These are phyloP conservation scores for Achlya hypogyna DNA, from an alignment of 352 stramenopile genomes.

Conservation along the genomic window DNA sequence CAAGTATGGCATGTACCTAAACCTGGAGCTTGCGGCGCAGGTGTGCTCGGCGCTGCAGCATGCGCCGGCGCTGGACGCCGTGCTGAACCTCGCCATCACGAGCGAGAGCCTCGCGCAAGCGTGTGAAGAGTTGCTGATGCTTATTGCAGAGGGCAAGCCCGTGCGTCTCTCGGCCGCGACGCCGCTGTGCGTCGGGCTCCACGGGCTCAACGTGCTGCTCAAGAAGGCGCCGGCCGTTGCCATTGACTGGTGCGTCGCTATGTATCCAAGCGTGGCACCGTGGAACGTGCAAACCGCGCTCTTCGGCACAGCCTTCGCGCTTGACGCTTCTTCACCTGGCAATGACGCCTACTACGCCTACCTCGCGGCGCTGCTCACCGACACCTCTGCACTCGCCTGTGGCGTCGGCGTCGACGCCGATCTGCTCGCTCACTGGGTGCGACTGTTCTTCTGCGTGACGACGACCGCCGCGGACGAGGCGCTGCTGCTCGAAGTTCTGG, in stretches of 20 bases:
- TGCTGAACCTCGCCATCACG: constrained; percentile 73
- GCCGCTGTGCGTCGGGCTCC: constrained; percentile 64
- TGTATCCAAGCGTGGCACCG: constrained; percentile 59
- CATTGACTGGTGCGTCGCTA: constrained; percentile 59
- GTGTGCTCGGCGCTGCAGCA: constrained; percentile 67
- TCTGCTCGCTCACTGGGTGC: constrained; percentile 5
- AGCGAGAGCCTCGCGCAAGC: constrained; percentile 63
- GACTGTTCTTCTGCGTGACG: neutral
- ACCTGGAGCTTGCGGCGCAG: constrained; percentile 70
- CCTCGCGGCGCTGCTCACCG: neutral
- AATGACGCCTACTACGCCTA: constrained; percentile 5
- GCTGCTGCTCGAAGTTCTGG: neutral
- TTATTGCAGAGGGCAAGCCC: constrained; percentile 49
- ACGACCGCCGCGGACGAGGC: neutral
- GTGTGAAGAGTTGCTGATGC: constrained; percentile 72
- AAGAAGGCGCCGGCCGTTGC: constrained; percentile 67
- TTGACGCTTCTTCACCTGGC: neutral
- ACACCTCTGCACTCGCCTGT: neutral
- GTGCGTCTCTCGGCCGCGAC: constrained; percentile 26
- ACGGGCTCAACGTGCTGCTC: constrained; percentile 67
- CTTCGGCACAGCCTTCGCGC: constrained; percentile 47
- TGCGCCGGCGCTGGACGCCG: constrained; percentile 45
- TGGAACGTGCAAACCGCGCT: constrained; percentile 77
- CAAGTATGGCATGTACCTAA: constrained; percentile 80
- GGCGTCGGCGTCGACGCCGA: neutral